Percentiles rank a stretch among this genome's conserved stretches.
These are phyloP conservation scores for Pyricularia sp. DNA, from an alignment of 2,329 filamentous ascomycete species.

Conservation along the genomic window DNA sequence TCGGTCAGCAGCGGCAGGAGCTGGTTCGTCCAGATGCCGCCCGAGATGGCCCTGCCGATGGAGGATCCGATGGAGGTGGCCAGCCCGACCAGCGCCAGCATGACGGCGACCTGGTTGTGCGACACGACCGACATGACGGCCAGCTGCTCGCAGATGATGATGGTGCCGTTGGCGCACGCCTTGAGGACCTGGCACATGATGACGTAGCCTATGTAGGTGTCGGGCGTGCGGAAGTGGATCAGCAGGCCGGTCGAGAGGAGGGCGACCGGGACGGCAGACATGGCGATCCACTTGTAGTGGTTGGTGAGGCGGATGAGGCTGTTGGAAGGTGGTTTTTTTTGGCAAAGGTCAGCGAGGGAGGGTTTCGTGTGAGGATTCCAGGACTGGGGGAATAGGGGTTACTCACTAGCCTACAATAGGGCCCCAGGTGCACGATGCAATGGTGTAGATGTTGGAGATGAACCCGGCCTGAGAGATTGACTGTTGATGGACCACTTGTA, in stretches of 20 bases:
- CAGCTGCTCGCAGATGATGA: slow-evolving; percentile 45
- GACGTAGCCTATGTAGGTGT: slow-evolving; percentile 22
- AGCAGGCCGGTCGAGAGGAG: slow-evolving; percentile 27
- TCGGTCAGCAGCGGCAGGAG: not conserved
- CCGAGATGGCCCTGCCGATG: slow-evolving; percentile 32
- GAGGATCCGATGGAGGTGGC: slow-evolving; percentile 33
- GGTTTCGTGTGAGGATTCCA: not conserved
- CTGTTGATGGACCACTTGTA: slow-evolving; percentile 40
- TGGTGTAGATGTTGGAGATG: slow-evolving; percentile 36
- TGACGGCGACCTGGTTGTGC: slow-evolving; percentile 43
- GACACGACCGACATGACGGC: slow-evolving; percentile 46
- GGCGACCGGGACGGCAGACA: slow-evolving; percentile 21
- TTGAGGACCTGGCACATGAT: slow-evolving; percentile 34
- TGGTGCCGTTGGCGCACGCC: slow-evolving; percentile 37
- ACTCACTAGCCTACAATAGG: slow-evolving; percentile 30
- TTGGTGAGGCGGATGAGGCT: slow-evolving; percentile 31
- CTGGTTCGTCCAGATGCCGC: slow-evolving; percentile 30
- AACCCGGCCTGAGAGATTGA: slow-evolving; percentile 33
- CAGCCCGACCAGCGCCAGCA: slow-evolving; percentile 34
- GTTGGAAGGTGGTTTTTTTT: no score
- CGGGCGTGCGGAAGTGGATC: slow-evolving; percentile 29
- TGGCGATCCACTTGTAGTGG: slow-evolving; percentile 36
- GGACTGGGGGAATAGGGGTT: not conserved
- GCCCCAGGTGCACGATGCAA: slow-evolving; percentile 40
- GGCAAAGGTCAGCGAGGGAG: not conserved